These are phyloP conservation scores for Rhodomyrtus tomentosa DNA, from an alignment of 345 rosid species.

Conservation along the genomic window DNA sequence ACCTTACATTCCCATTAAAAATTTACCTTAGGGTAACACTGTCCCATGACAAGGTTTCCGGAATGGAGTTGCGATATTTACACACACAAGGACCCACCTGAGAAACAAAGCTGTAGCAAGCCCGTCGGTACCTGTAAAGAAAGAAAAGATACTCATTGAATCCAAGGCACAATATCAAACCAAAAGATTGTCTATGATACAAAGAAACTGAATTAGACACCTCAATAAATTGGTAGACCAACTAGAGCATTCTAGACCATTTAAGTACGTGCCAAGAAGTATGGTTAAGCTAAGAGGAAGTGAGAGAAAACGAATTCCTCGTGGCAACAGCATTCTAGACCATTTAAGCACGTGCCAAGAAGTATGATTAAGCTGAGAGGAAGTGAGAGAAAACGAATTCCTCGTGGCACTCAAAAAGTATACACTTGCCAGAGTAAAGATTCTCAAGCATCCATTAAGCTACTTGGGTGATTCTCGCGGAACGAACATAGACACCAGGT, in stretches of 20 bases:
- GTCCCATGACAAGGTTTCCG: not conserved
- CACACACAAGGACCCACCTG: not conserved
- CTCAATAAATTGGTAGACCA: not conserved
- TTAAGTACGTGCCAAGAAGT: not conserved
- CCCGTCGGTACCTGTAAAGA: not conserved
- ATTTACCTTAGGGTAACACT: slow-evolving; percentile 2
- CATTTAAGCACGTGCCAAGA: not conserved
- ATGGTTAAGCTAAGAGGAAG: no score
- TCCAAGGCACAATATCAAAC: not conserved
- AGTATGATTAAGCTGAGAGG: not conserved
- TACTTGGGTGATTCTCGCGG: not conserved
- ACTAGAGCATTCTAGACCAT: not conserved
- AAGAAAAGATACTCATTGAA: not conserved
- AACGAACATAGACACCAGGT: not conserved
- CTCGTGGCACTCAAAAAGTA: not conserved
- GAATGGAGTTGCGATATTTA: not conserved
- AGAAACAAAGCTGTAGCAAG: not conserved
- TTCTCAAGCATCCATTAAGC: not conserved
- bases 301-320: no score
- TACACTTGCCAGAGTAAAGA: not conserved
- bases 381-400: not conserved
- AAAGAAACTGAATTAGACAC: not conserved
- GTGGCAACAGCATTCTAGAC: not conserved
- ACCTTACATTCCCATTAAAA: not conserved
- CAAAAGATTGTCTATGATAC: not conserved